phyloP scores from a whole-genome alignment of 805 yeast genomes.

The Nakazawaea populi region DNA sequence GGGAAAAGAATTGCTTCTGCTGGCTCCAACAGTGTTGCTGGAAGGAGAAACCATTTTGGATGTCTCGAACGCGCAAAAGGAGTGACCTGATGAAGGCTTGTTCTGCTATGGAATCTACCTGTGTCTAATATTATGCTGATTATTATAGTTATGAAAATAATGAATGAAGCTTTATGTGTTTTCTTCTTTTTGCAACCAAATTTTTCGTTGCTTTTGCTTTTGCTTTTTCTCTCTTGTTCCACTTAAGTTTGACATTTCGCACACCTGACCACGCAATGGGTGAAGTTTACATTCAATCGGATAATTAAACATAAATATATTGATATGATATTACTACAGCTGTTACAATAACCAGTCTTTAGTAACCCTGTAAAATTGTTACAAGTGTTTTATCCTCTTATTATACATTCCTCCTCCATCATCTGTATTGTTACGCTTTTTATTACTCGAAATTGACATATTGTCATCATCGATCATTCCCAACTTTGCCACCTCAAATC shows the following conservation, averaged over 20 bases:
- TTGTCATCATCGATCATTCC: conserved; percentile 48
- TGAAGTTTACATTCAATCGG: too few relatives aligned
- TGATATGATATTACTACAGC: too few relatives aligned
- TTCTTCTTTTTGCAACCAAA: background rate
- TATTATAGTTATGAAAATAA: background rate
- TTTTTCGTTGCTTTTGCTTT: background rate
- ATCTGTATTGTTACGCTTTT: background rate
- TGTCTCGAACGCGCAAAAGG: too few relatives aligned
- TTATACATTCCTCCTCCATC: background rate
- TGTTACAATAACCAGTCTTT: too few relatives aligned
- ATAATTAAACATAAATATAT: too few relatives aligned
- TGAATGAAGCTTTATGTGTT: background rate
- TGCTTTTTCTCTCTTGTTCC: background rate
- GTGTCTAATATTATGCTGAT: background rate
- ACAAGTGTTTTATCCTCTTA: background rate
- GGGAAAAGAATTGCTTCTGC: background rate
- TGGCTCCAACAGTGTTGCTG: background rate
- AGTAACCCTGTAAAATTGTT: background rate
- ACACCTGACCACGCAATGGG: background rate
- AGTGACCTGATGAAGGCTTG: too few relatives aligned
- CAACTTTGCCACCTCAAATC: conserved; percentile 62
- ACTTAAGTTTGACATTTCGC: background rate
- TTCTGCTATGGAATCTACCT: too few relatives aligned
- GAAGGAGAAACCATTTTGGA: background rate
- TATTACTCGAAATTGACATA: conserved; percentile 3